These are phyloP conservation scores for Cyclotella cryptica DNA, from an alignment of 108 stramenopile species.

Conservation along the genomic window DNA sequence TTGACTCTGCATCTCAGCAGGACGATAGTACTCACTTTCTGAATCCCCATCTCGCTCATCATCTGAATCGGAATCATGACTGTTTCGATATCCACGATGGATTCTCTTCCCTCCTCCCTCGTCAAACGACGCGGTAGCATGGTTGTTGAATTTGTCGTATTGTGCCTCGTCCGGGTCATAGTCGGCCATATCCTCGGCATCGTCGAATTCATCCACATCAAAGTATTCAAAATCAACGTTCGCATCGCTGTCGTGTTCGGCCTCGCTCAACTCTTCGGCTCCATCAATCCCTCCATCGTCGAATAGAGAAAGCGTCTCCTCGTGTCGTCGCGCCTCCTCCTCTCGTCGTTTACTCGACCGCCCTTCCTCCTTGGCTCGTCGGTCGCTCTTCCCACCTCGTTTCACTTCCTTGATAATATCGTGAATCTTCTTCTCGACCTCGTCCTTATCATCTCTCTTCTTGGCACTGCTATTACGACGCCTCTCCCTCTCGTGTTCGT, in stretches of 20 bases:
- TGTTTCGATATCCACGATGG: not conserved
- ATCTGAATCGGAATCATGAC: not conserved
- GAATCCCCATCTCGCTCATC: not conserved
- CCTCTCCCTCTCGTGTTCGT: not conserved
- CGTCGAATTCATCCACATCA: slow-evolving; percentile 5
- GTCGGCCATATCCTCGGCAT: not conserved
- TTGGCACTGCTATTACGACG: not conserved
- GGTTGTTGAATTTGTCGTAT: not conserved
- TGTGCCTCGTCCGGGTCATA: not conserved
- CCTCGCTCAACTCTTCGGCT: slow-evolving; percentile 8
- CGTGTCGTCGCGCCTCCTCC: not conserved
- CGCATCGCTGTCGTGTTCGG: not conserved
- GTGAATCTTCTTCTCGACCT: slow-evolving; percentile 12
- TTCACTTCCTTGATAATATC: slow-evolving; percentile 7
- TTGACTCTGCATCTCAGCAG: not conserved
- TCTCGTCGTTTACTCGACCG: not conserved
- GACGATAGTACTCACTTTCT: not conserved
- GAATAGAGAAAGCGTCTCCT: not conserved
- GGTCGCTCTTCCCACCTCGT: not conserved
- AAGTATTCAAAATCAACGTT: not conserved
- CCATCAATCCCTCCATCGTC: slow-evolving; percentile 9
- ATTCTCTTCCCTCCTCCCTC: not conserved
- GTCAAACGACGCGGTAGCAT: not conserved
- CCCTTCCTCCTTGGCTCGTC: not conserved
- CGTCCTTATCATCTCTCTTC: not conserved